Conservation (phyloP, 257 asterid genomes). For the Pogostemon cablin region DNA sequence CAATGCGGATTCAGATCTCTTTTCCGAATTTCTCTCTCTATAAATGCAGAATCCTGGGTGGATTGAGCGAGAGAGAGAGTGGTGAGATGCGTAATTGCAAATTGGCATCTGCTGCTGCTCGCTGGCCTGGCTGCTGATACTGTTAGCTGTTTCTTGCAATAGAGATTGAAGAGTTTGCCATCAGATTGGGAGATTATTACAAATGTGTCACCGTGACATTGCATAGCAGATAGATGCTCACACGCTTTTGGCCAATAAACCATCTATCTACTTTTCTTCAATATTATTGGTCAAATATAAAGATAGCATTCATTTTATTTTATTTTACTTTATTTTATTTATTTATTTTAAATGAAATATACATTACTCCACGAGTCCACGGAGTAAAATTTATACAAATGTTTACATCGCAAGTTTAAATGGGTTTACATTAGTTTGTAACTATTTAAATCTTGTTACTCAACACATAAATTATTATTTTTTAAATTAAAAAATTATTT, state of each 20-base stretch:
- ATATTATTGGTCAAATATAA: not conserved
- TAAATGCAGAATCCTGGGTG: conserved; percentile 21
- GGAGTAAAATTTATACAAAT: no score
- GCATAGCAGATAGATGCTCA: conserved; percentile 20
- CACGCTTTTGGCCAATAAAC: conserved; percentile 27
- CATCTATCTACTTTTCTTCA: conserved; percentile 11
- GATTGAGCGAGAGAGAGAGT: conserved; percentile 32
- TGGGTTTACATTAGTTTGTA: no score
- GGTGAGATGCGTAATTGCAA: conserved; percentile 31
- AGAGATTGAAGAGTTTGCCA: conserved; percentile 28
- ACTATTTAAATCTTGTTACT: no score
- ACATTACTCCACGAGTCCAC: no score
- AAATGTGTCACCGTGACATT: conserved; percentile 35
- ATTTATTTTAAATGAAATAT: not conserved
- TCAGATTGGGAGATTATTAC: conserved; percentile 37
- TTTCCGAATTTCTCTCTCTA: conserved; percentile 35
- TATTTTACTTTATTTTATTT: not conserved
- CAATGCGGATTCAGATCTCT: conserved; percentile 44
- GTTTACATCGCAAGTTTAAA: no score
- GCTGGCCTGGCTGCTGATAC: conserved; percentile 41
- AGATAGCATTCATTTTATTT: not conserved
- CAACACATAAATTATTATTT: no score
- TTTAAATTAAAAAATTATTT: no score
- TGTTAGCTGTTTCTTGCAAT: conserved; percentile 45
- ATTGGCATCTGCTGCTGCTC: conserved; percentile 37